These are phyloP conservation scores for Pseudogymnoascus sp. DNA, from an alignment of 2,329 filamentous ascomycete genomes.

Conservation along the genomic window DNA sequence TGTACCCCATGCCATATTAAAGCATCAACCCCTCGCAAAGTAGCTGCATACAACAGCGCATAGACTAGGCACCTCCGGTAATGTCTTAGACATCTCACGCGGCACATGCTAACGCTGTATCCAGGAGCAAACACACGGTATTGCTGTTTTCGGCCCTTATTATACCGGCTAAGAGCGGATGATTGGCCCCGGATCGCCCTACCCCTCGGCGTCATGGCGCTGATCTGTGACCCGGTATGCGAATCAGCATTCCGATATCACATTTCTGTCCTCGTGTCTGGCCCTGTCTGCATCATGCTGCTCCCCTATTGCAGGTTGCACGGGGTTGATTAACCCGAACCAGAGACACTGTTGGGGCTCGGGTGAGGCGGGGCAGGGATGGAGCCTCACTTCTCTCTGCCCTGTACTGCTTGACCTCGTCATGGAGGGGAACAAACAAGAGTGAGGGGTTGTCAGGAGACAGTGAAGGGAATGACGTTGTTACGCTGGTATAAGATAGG, in stretches of 20 bases:
- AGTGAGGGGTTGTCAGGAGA: slow-evolving; percentile 2
- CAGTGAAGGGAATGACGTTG: background rate
- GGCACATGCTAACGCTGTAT: slow-evolving; percentile 4
- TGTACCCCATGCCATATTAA: background rate
- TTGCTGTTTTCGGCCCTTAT: background rate
- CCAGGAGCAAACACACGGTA: background rate
- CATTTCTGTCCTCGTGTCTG: slow-evolving; percentile 1
- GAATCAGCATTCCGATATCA: background rate
- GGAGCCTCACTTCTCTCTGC: background rate
- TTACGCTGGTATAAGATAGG: background rate
- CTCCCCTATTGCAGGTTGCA: background rate
- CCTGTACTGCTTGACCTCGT: background rate
- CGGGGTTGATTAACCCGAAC: slow-evolving; percentile 2
- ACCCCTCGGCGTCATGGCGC: background rate
- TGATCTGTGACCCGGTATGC: background rate
- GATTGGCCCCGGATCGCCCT: background rate
- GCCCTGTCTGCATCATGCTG: background rate
- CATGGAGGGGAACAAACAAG: background rate
- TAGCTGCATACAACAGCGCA: background rate
- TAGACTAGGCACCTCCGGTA: background rate
- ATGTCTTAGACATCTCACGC: background rate
- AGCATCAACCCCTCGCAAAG: background rate
- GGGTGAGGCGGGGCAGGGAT: background rate
- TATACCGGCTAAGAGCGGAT: background rate
- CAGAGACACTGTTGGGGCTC: background rate